A percentile compares a stretch with the other conserved stretches of the same genome.
phyloP scores from a whole-genome alignment of 2,329 filamentous ascomycete genomes.

The Fusarium decemcellulare region DNA sequence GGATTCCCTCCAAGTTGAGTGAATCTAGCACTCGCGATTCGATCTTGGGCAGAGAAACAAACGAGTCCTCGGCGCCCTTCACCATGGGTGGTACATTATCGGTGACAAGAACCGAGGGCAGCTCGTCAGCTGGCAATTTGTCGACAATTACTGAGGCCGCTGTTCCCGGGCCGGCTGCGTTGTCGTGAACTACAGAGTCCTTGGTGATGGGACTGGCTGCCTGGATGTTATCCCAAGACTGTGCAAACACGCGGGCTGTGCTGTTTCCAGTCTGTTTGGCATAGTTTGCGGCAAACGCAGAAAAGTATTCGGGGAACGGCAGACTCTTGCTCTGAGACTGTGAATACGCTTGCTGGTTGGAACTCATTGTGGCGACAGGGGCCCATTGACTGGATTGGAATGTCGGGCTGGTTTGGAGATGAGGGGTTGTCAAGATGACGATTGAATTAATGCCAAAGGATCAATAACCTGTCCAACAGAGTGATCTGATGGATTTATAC shows the following conservation, averaged over 20 bases:
- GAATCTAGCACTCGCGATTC: slow-evolving; percentile 37
- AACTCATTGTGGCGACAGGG: not conserved
- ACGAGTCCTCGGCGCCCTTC: slow-evolving; percentile 28
- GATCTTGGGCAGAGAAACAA: slow-evolving; percentile 12
- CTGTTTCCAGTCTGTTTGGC: slow-evolving; percentile 47
- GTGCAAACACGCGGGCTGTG: slow-evolving; percentile 43
- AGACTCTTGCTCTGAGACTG: slow-evolving; percentile 29
- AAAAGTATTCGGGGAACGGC: slow-evolving; percentile 42
- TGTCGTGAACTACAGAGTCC: slow-evolving; percentile 49
- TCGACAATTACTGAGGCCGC: slow-evolving; percentile 46
- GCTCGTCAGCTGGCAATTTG: not conserved
- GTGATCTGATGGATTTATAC: not conserved
- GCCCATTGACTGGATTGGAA: not conserved
- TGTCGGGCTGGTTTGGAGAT: no score
- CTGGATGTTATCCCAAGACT: slow-evolving; percentile 33
- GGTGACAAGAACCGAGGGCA: slow-evolving; percentile 30
- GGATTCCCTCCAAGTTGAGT: slow-evolving; percentile 36
- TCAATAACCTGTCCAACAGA: not conserved
- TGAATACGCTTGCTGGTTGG: not conserved
- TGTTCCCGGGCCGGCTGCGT: slow-evolving; percentile 51
- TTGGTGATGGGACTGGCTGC: slow-evolving; percentile 34
- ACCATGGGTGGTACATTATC: slow-evolving; percentile 41
- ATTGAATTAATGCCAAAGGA: not conserved
- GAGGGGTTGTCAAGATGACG: not conserved
- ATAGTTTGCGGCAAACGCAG: slow-evolving; percentile 46